phyloP scores from a whole-genome alignment of 108 stramenopile genomes.

The Chaetoceros tenuissimus region DNA sequence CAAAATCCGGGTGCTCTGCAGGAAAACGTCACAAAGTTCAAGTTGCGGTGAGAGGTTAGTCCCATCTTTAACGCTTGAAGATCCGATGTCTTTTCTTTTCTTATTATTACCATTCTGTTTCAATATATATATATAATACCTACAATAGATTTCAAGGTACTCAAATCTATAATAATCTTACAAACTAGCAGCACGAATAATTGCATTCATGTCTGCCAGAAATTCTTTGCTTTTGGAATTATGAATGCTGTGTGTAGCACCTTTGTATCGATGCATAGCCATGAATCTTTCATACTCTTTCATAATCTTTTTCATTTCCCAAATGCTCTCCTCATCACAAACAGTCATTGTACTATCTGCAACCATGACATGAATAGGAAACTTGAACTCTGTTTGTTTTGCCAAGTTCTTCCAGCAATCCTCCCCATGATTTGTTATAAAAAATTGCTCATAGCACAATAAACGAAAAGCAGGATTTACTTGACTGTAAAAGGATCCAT shows the following conservation, averaged over 20 bases:
- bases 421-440: slow-evolving; percentile 16
- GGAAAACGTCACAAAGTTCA: too few relatives aligned
- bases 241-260: slow-evolving; percentile 19
- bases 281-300: slow-evolving; percentile 3
- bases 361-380: slow-evolving; percentile 19
- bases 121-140: too few relatives aligned
- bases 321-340: slow-evolving; percentile 19
- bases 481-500: slow-evolving; percentile 16
- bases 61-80: too few relatives aligned
- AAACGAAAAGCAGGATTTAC: slow-evolving; percentile 31
- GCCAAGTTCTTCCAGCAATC: slow-evolving; percentile 16
- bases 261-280: slow-evolving; percentile 10
- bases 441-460: slow-evolving; percentile 22
- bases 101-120: too few relatives aligned
- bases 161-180: too few relatives aligned
- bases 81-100: too few relatives aligned
- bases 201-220: neutral
- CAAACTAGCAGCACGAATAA: slow-evolving; percentile 1
- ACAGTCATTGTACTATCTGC: slow-evolving; percentile 15
- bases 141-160: too few relatives aligned
- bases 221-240: slow-evolving; percentile 16
- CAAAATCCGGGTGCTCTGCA: too few relatives aligned
- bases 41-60: too few relatives aligned
- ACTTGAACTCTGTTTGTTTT: neutral
- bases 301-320: slow-evolving; percentile 15